A percentile compares a stretch with the other conserved stretches of the same genome.
Evolutionary conservation across 331 rosid species (phyloP).

Genomic region (Quercus lobata): DNA sequence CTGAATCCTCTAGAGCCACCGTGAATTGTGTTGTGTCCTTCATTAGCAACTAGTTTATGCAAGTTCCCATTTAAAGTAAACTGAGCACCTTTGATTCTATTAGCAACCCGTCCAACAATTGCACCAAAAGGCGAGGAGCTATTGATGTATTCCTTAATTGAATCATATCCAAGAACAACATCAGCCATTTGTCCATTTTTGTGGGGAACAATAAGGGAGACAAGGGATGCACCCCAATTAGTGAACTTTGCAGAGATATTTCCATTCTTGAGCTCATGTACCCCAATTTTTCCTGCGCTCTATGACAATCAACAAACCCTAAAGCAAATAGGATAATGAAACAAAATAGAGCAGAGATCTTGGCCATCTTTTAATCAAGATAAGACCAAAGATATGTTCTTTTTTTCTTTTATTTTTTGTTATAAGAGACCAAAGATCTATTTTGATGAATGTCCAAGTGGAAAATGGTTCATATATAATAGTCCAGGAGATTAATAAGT

Average conservation of each 20-base stretch:
- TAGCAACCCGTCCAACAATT: slow-evolving; percentile 79
- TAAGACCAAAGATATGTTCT: too few species aligned
- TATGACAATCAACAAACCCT: slow-evolving; percentile 33
- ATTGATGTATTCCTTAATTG: slow-evolving; percentile 53
- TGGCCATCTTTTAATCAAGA: slow-evolving; percentile 29
- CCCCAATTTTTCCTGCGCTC: slow-evolving; percentile 33
- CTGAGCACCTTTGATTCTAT: slow-evolving; percentile 77
- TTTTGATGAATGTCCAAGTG: not conserved
- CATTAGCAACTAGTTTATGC: slow-evolving; percentile 71
- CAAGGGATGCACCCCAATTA: slow-evolving; percentile 84
- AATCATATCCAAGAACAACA: slow-evolving; percentile 74
- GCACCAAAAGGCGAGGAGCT: slow-evolving; percentile 41
- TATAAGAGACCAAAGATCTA: not conserved
- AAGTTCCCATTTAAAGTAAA: slow-evolving; percentile 50
- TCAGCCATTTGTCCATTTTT: slow-evolving; percentile 62
- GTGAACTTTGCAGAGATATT: slow-evolving; percentile 56
- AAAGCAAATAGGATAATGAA: slow-evolving; percentile 37
- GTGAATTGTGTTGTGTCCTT: slow-evolving; percentile 61
- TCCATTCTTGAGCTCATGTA: slow-evolving; percentile 66
- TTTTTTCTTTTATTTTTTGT: too few species aligned
- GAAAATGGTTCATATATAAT: not conserved
- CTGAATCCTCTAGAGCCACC: slow-evolving; percentile 73
- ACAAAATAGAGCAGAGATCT: slow-evolving; percentile 32
- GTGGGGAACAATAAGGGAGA: slow-evolving; percentile 66
- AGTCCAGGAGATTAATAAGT: not conserved